phyloP scores from a whole-genome alignment of 495 filamentous ascomycete species.

The Xylaria bambusicola region DNA sequence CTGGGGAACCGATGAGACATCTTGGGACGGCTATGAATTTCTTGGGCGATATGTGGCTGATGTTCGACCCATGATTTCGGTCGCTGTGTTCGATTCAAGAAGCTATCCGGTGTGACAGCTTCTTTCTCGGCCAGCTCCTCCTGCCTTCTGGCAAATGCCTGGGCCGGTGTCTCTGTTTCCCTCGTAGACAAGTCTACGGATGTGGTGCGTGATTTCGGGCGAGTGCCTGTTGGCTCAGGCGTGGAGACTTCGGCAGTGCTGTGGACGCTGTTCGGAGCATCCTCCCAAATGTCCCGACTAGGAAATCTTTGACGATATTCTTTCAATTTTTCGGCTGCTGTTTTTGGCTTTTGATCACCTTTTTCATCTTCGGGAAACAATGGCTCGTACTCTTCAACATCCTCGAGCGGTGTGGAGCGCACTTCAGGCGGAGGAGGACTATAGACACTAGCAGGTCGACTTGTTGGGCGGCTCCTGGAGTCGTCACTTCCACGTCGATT shows the following conservation, averaged over 20 bases:
- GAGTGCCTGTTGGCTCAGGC: constrained; percentile 62
- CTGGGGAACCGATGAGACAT: constrained; percentile 84
- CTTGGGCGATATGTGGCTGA: constrained; percentile 43
- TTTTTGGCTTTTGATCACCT: constrained; percentile 45
- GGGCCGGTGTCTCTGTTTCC: constrained; percentile 51
- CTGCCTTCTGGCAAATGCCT: constrained; percentile 55
- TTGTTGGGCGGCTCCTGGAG: constrained; percentile 68
- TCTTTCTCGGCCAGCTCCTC: constrained; percentile 58
- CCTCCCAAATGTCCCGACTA: constrained; percentile 95
- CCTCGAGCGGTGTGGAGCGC: constrained; percentile 74
- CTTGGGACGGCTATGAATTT: constrained; percentile 44
- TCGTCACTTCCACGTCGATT: constrained; percentile 58
- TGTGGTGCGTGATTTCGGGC: constrained; percentile 28
- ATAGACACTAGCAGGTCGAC: constrained; percentile 64
- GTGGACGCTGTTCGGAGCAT: constrained; percentile 84
- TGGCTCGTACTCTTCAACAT: constrained; percentile 93
- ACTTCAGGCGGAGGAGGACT: constrained; percentile 45
- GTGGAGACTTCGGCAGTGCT: constrained; percentile 83
- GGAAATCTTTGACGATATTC: constrained; percentile 77
- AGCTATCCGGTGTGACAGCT: constrained; percentile 39
- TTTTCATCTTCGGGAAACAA: constrained; percentile 87
- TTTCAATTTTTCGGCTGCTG: constrained; percentile 54
- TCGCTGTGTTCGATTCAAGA: constrained; percentile 49
- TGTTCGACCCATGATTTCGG: constrained; percentile 48
- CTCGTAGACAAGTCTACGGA: constrained; percentile 29